phyloP scores from a whole-genome alignment of 1,284 basidiomycete genomes.

The Rhodotorula sp. region DNA sequence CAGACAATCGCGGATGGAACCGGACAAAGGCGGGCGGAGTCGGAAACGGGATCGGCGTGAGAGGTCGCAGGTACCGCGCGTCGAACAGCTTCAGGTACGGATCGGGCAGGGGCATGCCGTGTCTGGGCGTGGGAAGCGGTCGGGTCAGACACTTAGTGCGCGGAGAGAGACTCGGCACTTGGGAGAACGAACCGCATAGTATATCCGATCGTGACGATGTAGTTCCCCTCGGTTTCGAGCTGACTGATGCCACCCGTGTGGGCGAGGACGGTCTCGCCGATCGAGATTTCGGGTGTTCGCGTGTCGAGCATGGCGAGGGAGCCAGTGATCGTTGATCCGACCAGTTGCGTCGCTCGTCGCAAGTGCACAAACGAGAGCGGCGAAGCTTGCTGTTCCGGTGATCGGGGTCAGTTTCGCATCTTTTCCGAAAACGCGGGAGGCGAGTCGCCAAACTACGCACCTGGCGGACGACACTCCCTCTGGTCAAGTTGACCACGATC shows the following conservation, averaged over 20 bases:
- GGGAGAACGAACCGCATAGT: conserved; percentile 64
- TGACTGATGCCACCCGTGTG: conserved; percentile 80
- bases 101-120: conserved; percentile 84
- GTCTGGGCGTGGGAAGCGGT: conserved; percentile 59
- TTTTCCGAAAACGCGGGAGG: no score
- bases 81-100: conserved; percentile 93
- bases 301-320: conserved; percentile 43
- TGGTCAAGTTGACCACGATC: conserved; percentile 28
- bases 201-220: conserved; percentile 80
- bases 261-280: conserved; percentile 60
- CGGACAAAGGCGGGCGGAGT: conserved; percentile 84
- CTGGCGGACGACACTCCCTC: conserved; percentile 34
- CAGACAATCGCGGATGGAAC: conserved; percentile 73
- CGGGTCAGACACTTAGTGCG: neutral
- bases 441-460: conserved; percentile 22
- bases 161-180: neutral
- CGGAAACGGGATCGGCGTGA: conserved; percentile 82
- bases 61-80: conserved; percentile 73
- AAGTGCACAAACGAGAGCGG: conserved; percentile 31
- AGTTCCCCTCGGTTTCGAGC: conserved; percentile 73
- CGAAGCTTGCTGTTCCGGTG: conserved; percentile 25
- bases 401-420: neutral
- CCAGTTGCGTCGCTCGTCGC: conserved; percentile 37
- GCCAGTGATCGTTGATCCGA: conserved; percentile 38
- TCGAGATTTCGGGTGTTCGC: conserved; percentile 33